Conservation (phyloP, 1,284 basidiomycete genomes). For the Cutaneotrichosporon daszewskae region DNA sequence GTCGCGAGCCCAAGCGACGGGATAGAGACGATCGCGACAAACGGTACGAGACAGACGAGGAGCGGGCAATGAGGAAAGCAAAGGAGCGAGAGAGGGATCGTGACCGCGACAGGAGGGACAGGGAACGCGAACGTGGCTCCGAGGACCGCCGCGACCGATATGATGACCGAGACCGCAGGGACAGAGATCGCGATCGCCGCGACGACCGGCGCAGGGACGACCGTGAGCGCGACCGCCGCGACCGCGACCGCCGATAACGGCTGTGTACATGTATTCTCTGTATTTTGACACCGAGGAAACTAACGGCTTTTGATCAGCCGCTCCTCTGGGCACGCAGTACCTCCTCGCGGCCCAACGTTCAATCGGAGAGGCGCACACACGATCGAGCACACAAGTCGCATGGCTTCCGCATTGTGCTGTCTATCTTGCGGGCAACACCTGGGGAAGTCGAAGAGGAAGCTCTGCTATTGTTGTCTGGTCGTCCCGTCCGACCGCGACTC, state of each 20-base stretch:
- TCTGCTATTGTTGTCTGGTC: too few relatives aligned
- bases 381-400: too few relatives aligned
- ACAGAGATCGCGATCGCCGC: constrained; percentile 7
- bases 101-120: constrained; percentile 8
- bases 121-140: constrained; percentile 17
- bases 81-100: constrained; percentile 26
- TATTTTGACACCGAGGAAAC: not conserved
- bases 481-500: too few relatives aligned
- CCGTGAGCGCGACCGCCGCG: not conserved
- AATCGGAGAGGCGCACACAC: too few relatives aligned
- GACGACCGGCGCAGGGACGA: constrained; percentile 6
- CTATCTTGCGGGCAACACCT: too few relatives aligned
- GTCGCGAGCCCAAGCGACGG: constrained; percentile 15
- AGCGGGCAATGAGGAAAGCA: constrained; percentile 30
- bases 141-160: constrained; percentile 3
- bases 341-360: too few relatives aligned
- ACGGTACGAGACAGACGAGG: constrained; percentile 31
- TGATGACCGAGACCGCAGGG: constrained; percentile 1
- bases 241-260: not conserved
- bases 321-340: not conserved
- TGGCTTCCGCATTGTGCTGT: too few relatives aligned
- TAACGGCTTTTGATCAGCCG: not conserved
- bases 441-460: too few relatives aligned
- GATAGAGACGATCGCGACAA: constrained; percentile 17
- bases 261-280: not conserved